These are phyloP conservation scores for Amorphotheca resinae DNA, from an alignment of 495 filamentous ascomycete species.

Conservation along the genomic window DNA sequence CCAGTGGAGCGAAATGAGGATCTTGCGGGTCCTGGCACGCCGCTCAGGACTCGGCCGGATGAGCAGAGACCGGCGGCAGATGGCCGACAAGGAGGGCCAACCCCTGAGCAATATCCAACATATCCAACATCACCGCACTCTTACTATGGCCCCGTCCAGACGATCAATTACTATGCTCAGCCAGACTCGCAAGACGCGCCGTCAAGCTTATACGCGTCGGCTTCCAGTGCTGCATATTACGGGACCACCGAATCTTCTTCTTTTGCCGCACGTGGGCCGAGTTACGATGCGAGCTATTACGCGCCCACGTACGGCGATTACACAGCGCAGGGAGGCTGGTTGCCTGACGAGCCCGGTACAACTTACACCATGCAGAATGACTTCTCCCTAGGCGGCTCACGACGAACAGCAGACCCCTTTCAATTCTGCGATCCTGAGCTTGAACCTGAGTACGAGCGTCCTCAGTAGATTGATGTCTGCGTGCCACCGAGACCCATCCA, in stretches of 20 bases:
- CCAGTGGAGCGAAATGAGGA: background rate
- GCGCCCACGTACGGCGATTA: background rate
- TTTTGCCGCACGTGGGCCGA: background rate
- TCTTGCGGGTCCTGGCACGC: background rate
- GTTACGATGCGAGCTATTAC: slow-evolving; percentile 1
- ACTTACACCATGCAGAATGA: too few species aligned
- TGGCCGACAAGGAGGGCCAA: too few species aligned
- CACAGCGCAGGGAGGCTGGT: slow-evolving; percentile 3
- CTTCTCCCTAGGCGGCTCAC: background rate
- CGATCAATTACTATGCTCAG: background rate
- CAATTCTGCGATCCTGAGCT: slow-evolving; percentile 11
- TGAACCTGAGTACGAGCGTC: background rate
- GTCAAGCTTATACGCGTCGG: background rate
- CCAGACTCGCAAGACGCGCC: background rate
- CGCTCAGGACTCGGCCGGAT: background rate
- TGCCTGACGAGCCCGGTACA: too few species aligned
- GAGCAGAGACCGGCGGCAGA: too few species aligned
- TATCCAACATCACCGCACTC: too few species aligned
- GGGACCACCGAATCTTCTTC: too few species aligned
- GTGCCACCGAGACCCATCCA: slow-evolving; percentile 5
- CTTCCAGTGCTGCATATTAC: background rate
- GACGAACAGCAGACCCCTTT: slow-evolving; percentile 14
- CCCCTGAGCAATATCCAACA: too few species aligned
- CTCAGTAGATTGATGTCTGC: background rate
- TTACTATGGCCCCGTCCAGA: too few species aligned